These are phyloP conservation scores for Knufia fluminis DNA, from an alignment of 2,329 filamentous ascomycete genomes.

Conservation along the genomic window DNA sequence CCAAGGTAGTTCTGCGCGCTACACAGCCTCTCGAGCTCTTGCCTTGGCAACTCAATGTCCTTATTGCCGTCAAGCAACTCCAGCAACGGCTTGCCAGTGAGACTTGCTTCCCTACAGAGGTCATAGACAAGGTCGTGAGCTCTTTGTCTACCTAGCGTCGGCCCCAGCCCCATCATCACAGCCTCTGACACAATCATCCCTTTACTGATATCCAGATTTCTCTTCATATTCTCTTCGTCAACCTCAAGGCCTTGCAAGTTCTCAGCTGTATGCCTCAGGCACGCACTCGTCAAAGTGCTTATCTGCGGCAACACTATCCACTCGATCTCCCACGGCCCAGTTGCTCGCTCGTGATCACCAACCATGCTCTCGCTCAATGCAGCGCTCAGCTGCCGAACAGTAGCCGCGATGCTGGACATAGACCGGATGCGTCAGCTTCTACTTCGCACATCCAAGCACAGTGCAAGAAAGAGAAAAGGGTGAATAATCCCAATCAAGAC, in stretches of 20 bases:
- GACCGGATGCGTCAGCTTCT: no score
- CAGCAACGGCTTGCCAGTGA: conserved; percentile 36
- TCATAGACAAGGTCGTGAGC: conserved; percentile 50
- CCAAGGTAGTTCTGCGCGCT: conserved; percentile 45
- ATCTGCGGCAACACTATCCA: conserved; percentile 48
- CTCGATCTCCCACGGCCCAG: conserved; percentile 51
- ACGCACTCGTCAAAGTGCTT: conserved; percentile 45
- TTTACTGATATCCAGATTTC: conserved; percentile 43
- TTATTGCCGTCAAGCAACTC: conserved; percentile 35
- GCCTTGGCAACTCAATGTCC: conserved; percentile 39
- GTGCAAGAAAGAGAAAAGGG: no score
- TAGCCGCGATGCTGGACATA: no score
- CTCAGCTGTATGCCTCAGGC: conserved; percentile 46
- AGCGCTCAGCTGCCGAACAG: conserved; percentile 44
- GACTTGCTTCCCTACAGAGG: conserved; percentile 42
- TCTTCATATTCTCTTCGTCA: conserved; percentile 41
- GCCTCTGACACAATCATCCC: conserved; percentile 51
- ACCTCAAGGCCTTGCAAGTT: conserved; percentile 45
- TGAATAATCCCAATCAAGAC: no score
- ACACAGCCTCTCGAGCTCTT: conserved; percentile 44
- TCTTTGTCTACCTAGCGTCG: conserved; percentile 43
- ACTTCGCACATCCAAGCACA: no score
- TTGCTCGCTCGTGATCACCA: conserved; percentile 48
- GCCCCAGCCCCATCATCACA: conserved; percentile 50
- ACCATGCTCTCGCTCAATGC: conserved; percentile 50